A percentile compares a stretch with the other conserved stretches of the same genome.
phyloP scores from a whole-genome alignment of 208 protist species.

The Crithidia bombi region DNA sequence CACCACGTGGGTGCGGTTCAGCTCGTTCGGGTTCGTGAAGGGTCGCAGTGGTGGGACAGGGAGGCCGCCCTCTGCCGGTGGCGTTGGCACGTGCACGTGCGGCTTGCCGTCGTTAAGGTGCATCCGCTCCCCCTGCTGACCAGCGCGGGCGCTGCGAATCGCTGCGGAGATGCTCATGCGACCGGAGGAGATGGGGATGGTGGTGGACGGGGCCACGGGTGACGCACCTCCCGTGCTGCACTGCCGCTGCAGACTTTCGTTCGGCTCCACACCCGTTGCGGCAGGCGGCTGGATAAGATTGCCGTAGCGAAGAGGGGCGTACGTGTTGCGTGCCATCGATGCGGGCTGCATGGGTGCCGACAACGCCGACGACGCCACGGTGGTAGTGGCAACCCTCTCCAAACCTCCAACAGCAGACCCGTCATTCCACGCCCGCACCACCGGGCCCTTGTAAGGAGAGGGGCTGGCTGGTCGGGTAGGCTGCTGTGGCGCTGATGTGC shows the following conservation, averaged over 20 bases:
- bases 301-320: constrained; percentile 39
- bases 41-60: constrained; percentile 5
- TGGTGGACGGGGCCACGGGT: not conserved
- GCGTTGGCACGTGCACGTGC: constrained; percentile 25
- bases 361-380: too few species aligned
- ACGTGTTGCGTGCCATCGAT: constrained; percentile 18
- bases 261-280: not conserved
- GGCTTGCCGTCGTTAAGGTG: constrained; percentile 36
- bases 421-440: constrained; percentile 12
- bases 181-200: not conserved
- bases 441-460: not conserved
- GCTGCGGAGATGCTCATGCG: constrained; percentile 38
- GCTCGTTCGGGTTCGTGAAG: constrained; percentile 14
- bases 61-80: not conserved
- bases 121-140: constrained; percentile 36
- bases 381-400: too few species aligned
- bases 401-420: not conserved
- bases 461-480: too few species aligned
- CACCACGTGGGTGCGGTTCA: constrained; percentile 12
- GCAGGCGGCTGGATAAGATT: constrained; percentile 9
- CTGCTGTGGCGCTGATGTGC: not conserved
- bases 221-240: not conserved
- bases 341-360: not conserved
- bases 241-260: not conserved
- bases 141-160: constrained; percentile 38